Base-by-base conservation (phyloP, 495 filamentous ascomycete genomes). In the Aeminium ludgeri region DNA sequence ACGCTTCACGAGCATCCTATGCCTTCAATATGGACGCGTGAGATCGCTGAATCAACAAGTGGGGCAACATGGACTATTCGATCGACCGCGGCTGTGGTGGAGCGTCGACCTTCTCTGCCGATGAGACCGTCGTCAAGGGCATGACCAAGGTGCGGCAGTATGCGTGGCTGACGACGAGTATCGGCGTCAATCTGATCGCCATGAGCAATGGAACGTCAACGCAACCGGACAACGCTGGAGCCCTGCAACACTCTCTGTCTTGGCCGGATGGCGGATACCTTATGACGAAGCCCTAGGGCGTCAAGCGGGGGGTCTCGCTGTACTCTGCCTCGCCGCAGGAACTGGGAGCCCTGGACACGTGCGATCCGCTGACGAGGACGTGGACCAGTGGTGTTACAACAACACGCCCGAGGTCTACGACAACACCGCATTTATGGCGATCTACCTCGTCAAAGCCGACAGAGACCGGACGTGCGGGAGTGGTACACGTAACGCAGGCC, bases 131-230 rank as follows among this genome's bases (percentile, higher is more conserved):
- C n/a, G 50, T 66, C 15, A 52, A 68, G 3, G 69, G 82, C 49
- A 55, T 78, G 35, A 71, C 67, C 4, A 69, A 76, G 0, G 69
- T 65, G 0, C 48, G 59, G 1, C 62, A 79, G 52, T 82, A 81
- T 52, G 78, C 72, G 3, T 74, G 78, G 3, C 61, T 83, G 3
- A 57, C 81, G 16, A 65, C 77, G 12, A 81, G 76, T 0, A 67
- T 80, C 28, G 59, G 70, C 20, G 57, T 82, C 50, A 83, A 83
- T 45, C 76, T 61, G 1, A 61, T 78, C 23, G 52, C 81, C 3
- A 66, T 80, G 53, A 83, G 82, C 58, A 83, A 83, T 40, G n/a
- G n/a, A n/a, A n/a, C n/a, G 77, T 83, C 48, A 83, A 83, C 51
- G 74, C 78, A 74, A 80, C 48, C 60, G 68, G 1, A 63, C 59